These are phyloP conservation scores for Coemansia sp. DNA, from an alignment of 371 early-diverging fungal genomes.

Conservation along the genomic window DNA sequence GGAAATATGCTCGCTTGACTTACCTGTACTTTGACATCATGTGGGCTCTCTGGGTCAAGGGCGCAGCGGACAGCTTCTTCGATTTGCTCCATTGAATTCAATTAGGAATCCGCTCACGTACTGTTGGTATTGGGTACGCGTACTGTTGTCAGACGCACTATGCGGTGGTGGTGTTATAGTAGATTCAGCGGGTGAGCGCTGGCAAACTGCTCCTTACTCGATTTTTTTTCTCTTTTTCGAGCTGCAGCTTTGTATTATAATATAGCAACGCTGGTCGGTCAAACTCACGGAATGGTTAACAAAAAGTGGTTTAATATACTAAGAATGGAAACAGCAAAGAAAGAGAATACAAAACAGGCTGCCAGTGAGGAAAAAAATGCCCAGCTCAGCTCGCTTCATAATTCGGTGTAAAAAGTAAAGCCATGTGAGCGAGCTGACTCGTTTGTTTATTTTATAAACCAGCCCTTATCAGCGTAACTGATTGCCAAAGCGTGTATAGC, in stretches of 20 bases:
- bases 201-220: background rate
- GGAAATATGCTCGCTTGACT: slow-evolving; percentile 8
- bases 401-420: background rate
- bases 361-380: background rate
- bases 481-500: too few species aligned
- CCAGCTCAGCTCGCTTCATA: background rate
- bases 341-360: background rate
- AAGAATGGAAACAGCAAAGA: background rate
- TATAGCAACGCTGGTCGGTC: background rate
- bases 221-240: background rate
- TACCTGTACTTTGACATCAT: slow-evolving; percentile 73
- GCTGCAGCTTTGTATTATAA: background rate
- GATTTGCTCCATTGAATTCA: slow-evolving; percentile 66
- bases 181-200: background rate
- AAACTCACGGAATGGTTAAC: background rate
- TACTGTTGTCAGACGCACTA: background rate
- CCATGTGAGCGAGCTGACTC: background rate
- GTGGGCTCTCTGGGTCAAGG: slow-evolving; percentile 69
- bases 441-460: too few species aligned
- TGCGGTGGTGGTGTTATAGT: background rate
- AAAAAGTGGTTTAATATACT: background rate
- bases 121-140: background rate
- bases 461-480: too few species aligned
- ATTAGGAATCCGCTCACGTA: background rate
- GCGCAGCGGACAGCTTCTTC: slow-evolving; percentile 84